phyloP scores from a whole-genome alignment of 306 rosid genomes.

The Coriaria nepalensis region DNA sequence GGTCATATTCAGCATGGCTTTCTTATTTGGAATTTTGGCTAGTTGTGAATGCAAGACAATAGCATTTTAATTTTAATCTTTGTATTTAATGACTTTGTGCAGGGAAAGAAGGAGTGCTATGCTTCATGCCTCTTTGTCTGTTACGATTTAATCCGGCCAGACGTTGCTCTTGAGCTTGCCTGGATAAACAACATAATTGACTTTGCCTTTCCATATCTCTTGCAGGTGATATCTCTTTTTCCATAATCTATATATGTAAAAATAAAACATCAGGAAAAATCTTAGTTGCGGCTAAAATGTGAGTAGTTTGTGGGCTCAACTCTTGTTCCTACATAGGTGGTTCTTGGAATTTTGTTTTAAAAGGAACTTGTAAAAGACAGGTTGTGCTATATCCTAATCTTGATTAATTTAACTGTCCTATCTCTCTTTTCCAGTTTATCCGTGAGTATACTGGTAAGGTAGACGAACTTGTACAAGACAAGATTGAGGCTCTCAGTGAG shows the following conservation, averaged over 20 bases:
- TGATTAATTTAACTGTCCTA: not conserved
- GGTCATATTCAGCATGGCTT: no score
- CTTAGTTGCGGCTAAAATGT: no score
- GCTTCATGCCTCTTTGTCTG: slow-evolving; percentile 97
- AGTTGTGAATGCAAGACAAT: not conserved
- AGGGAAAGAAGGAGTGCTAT: slow-evolving; percentile 99
- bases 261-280: no score
- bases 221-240: slow-evolving; percentile 43
- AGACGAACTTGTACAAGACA: slow-evolving; percentile 86
- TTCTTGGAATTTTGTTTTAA: not conserved
- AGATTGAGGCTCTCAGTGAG: slow-evolving; percentile 63
- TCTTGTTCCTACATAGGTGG: not conserved
- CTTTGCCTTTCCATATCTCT: slow-evolving; percentile 84
- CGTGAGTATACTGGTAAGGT: slow-evolving; percentile 96
- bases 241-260: slow-evolving; percentile 1
- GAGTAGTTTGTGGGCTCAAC: no score
- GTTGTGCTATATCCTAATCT: no score
- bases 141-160: slow-evolving; percentile 80
- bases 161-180: slow-evolving; percentile 81
- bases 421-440: slow-evolving; percentile 46
- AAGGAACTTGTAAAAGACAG: no score
- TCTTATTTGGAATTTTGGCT: no score
- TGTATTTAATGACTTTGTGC: slow-evolving; percentile 15
- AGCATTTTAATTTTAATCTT: not conserved
- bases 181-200: slow-evolving; percentile 94